A percentile compares a stretch with the other conserved stretches of the same genome.
Conservation (phyloP, 257 asterid genomes). For the Petunia secreta region DNA sequence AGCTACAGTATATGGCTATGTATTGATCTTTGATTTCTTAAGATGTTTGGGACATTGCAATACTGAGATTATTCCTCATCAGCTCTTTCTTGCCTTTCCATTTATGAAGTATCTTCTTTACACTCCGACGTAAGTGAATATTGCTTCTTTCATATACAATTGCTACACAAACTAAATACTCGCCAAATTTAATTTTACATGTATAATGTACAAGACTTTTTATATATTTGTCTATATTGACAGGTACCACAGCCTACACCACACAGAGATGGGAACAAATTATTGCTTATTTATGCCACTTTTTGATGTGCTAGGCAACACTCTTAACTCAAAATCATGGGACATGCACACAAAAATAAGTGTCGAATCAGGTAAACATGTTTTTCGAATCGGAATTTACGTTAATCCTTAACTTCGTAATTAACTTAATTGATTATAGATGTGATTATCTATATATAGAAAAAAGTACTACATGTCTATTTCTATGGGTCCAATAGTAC, state of each 20-base stretch:
- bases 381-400: background rate
- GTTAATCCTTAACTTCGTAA: background rate
- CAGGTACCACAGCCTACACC: constrained; percentile 89
- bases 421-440: background rate
- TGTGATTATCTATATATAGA: no score
- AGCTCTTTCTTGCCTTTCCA: constrained; percentile 59
- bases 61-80: constrained; percentile 77
- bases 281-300: constrained; percentile 91
- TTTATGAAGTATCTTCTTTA: constrained; percentile 64
- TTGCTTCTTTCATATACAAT: background rate
- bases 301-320: constrained; percentile 72
- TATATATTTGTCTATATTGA: background rate
- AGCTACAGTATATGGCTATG: constrained; percentile 60
- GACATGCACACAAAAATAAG: constrained; percentile 58
- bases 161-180: no score
- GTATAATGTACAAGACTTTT: no score
- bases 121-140: constrained; percentile 75
- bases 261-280: constrained; percentile 61
- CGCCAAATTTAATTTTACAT: background rate
- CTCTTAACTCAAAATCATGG: constrained; percentile 78
- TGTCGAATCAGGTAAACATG: constrained; percentile 51
- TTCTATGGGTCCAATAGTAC: no score
- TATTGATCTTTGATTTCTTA: constrained; percentile 63
- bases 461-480: no score
- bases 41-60: constrained; percentile 91